Evolutionary conservation across 2,329 filamentous ascomycete species (phyloP), one percentile per base, ranked within the genome.

Genomic region (Fusarium tuaranense): DNA sequence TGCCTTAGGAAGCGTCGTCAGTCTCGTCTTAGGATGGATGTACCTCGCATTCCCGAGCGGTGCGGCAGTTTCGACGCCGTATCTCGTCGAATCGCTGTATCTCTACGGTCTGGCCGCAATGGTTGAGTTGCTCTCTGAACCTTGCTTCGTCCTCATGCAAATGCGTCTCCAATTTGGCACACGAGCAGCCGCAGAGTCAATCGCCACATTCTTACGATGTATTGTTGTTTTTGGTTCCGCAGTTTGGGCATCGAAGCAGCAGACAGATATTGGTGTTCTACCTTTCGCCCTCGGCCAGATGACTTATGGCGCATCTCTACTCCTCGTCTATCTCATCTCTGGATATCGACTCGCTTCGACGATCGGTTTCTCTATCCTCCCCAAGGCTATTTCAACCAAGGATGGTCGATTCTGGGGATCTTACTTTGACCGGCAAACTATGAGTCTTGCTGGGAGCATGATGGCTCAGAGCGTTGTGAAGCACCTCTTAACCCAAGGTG

Each of bases 401-500:
- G 61, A 75, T 0, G 22, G 67, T 7, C 75, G 81, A n/a, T 93
- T 92, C 78, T 78, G 90, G 55, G 76, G 88, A 5, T 87, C 87
- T 3, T 88, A 89, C 71, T 94, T 98, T 80, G 93, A 94, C 69
- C 85, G 85, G 13, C 89, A 91, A 2, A 91, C 97, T 2, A 84
- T 97, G 32, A 88, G 88, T 18, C 89, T 98, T 5, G 93, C 93
- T 5, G 87, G 89, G n/a, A 97, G 93, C 78, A 90, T 98, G 82
- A 96, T 95, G 84, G 86, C 95, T 8, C 97, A 99, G 84, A 95
- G 94, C 39, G 84, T 95, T 22, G 91, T 98, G 78, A 99, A 99
- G 83, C 96, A 98, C 81, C 81, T 98, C 63, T 89, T 99, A 63
- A 98, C 97, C 0, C 95, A 98, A 84, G 97, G 96, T 69, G 97